These are phyloP conservation scores for Hypsizygus marmoreus DNA, from an alignment of 768 basidiomycete genomes.

Conservation along the genomic window DNA sequence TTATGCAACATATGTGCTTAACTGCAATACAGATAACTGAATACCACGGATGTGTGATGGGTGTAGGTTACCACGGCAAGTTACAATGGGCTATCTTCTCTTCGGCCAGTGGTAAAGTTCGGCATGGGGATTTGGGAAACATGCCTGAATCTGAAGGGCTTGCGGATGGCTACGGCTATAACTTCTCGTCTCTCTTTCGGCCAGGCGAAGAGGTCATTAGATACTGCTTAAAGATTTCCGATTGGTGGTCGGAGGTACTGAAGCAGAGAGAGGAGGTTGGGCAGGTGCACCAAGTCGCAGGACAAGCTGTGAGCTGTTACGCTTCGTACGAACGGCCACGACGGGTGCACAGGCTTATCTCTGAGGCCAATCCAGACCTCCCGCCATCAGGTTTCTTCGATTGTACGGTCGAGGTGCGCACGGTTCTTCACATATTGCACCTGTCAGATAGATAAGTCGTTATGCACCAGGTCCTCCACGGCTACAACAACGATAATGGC, in stretches of 20 bases:
- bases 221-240: constrained; percentile 44
- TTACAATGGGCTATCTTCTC: constrained; percentile 61
- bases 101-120: constrained; percentile 34
- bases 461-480: constrained; percentile 48
- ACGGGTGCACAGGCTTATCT: constrained; percentile 48
- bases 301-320: constrained; percentile 9
- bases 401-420: constrained; percentile 60
- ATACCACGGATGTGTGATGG: constrained; percentile 32
- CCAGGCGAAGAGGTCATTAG: constrained; percentile 39
- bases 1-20: background rate
- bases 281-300: constrained; percentile 21
- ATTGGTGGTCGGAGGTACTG: constrained; percentile 51
- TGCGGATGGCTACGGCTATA: constrained; percentile 37
- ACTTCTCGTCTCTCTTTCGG: constrained; percentile 47
- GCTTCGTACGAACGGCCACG: constrained; percentile 6
- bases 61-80: constrained; percentile 46
- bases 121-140: constrained; percentile 36
- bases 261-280: constrained; percentile 19
- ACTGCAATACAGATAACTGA: constrained; percentile 29
- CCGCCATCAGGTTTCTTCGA: constrained; percentile 57
- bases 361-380: constrained; percentile 47
- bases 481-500: constrained; percentile 35
- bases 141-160: constrained; percentile 38
- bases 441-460: background rate
- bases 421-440: background rate